A percentile compares a stretch with the other conserved stretches of the same genome.
Conservation (phyloP, 352 stramenopile species). For the Pythium phragmitis region DNA sequence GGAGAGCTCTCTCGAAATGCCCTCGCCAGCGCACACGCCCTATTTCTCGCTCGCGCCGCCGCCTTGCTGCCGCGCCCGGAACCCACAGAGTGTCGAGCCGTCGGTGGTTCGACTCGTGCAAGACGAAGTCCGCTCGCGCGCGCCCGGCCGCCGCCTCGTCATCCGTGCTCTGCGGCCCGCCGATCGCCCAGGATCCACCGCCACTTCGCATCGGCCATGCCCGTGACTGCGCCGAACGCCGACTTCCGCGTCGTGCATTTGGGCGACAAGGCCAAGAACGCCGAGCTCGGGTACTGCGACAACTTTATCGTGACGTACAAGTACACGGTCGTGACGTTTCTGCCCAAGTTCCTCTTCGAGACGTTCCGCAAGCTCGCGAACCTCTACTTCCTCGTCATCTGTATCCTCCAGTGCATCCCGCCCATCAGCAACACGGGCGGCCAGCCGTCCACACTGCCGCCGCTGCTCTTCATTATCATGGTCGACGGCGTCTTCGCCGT, state of each 20-base stretch:
- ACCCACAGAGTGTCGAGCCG: background rate
- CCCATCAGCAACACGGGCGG: slow-evolving; percentile 90
- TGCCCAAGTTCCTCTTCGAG: slow-evolving; percentile 92
- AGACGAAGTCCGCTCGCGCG: slow-evolving; percentile 9
- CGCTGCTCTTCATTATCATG: slow-evolving; percentile 89
- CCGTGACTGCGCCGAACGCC: slow-evolving; percentile 15
- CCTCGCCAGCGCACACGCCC: background rate
- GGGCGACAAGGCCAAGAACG: slow-evolving; percentile 55
- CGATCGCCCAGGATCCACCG: background rate
- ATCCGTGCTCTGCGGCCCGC: slow-evolving; percentile 2
- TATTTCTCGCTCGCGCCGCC: slow-evolving; percentile 9
- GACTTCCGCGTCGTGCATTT: slow-evolving; percentile 67
- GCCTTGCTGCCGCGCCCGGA: background rate
- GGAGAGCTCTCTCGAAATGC: background rate
- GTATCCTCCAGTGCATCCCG: slow-evolving; percentile 83
- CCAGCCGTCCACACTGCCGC: slow-evolving; percentile 83
- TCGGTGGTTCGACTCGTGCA: slow-evolving; percentile 10
- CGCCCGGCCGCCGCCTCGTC: slow-evolving; percentile 2
- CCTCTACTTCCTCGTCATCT: slow-evolving; percentile 92
- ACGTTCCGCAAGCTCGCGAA: slow-evolving; percentile 91
- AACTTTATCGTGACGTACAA: slow-evolving; percentile 93
- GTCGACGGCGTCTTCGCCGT: slow-evolving; percentile 88
- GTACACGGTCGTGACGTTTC: slow-evolving; percentile 87
- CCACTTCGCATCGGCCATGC: slow-evolving; percentile 8
- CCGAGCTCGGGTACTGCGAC: slow-evolving; percentile 62